Conservation (phyloP, 148 eudicot genomes). For the Vaccinium myrtillus region DNA sequence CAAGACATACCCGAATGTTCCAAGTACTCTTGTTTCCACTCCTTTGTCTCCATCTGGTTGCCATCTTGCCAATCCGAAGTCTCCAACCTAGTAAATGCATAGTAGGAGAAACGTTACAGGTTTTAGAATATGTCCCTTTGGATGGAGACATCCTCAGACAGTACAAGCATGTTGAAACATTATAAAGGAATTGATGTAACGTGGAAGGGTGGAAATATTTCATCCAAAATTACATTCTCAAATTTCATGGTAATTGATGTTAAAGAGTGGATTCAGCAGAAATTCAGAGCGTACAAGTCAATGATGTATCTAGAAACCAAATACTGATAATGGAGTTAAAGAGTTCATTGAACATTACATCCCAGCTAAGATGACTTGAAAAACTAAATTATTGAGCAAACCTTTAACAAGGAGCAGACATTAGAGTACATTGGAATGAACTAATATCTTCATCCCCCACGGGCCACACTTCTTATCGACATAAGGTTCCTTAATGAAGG, state of each 20-base stretch:
- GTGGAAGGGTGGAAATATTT: not conserved
- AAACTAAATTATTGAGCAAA: not conserved
- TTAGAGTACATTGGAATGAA: not conserved
- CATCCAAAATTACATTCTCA: not conserved
- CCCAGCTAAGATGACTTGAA: not conserved
- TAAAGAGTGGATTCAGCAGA: not conserved
- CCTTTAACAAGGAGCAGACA: not conserved
- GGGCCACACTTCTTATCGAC: not conserved
- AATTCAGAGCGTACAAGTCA: not conserved
- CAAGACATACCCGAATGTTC: conserved; percentile 35
- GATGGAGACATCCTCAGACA: not conserved
- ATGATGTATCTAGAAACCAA: not conserved
- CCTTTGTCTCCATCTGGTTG: conserved; percentile 43
- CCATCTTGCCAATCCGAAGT: conserved; percentile 43
- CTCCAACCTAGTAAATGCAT: conserved; percentile 30
- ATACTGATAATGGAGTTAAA: not conserved
- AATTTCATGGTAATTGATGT: not conserved
- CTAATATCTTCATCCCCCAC: not conserved
- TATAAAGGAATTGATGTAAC: not conserved
- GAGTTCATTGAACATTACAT: not conserved
- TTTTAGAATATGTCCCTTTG: not conserved
- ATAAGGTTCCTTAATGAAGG: too few relatives aligned
- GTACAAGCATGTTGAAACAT: not conserved
- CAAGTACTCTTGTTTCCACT: conserved; percentile 40
- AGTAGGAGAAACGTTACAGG: not conserved